These are phyloP conservation scores for Ascochyta koolunga DNA, from an alignment of 2,329 filamentous ascomycete species.

Conservation along the genomic window DNA sequence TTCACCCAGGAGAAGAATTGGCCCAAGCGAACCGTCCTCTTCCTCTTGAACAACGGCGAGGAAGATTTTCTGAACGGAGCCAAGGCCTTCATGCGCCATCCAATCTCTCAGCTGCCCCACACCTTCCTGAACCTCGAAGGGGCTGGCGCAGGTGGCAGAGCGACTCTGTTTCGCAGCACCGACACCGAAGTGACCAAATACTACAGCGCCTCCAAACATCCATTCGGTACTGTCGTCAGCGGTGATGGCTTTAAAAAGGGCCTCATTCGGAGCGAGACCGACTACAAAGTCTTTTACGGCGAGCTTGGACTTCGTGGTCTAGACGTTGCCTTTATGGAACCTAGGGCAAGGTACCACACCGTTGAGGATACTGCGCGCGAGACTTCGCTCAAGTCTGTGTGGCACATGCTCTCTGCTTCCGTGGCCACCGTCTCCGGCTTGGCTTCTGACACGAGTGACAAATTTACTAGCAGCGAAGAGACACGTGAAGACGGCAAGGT, in stretches of 20 bases:
- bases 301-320: constrained; percentile 82
- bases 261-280: constrained; percentile 82
- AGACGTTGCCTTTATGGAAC: constrained; percentile 90
- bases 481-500: constrained; percentile 65
- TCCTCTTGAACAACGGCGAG: constrained; percentile 93
- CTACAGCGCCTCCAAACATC: constrained; percentile 73
- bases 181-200: constrained; percentile 84
- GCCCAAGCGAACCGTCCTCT: constrained; percentile 79
- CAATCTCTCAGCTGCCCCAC: constrained; percentile 78
- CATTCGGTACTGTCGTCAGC: constrained; percentile 82
- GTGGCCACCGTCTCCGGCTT: constrained; percentile 75
- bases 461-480: constrained; percentile 69
- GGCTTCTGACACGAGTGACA: constrained; percentile 69
- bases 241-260: constrained; percentile 83
- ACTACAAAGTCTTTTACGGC: constrained; percentile 83
- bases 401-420: constrained; percentile 93
- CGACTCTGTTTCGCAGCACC: constrained; percentile 84
- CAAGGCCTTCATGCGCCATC: constrained; percentile 81
- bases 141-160: constrained; percentile 87
- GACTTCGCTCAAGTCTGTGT: constrained; percentile 73
- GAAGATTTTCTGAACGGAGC: constrained; percentile 92
- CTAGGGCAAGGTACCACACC: constrained; percentile 87
- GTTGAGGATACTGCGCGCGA: constrained; percentile 84
- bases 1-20: constrained; percentile 73
- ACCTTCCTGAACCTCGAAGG: constrained; percentile 96